Evolutionary conservation across 2,329 filamentous ascomycete species (phyloP), one percentile per base, ranked within the genome.

Genomic region (Sporothrix curviconia): DNA sequence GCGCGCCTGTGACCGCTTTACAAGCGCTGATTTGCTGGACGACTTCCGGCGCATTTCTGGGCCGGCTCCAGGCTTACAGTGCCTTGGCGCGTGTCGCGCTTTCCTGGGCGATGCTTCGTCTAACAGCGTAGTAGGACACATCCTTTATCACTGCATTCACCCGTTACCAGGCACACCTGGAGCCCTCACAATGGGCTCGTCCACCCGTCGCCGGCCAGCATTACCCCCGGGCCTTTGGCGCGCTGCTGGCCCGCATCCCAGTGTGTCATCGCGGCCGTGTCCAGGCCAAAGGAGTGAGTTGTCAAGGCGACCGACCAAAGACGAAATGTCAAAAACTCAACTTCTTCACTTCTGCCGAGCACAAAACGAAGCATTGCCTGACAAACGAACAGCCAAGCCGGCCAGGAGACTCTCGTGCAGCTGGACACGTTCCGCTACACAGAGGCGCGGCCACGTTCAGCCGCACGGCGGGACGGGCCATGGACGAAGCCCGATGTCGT

Each of bases 391-490:
- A 79, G 76, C 68, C 61, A 82, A 81, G 62, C 59, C 69, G 3
- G 76, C 32, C 76, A 80, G 60, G 74, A 73, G 65, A 74, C 77
- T 1, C 74, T 89, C 6, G 65, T 72, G 28, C 75, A 82, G 50
- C 76, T 90, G 19, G 86, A 89, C 60, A 62, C 73, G 1, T 82
- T 80, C 64, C 80, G 86, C 57, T 85, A 86, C 64, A n/a, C n/a
- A n/a, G 68, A 70, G 8, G 74, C 76, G 22, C 81, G 85, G 2
- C 69, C 1, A 61, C 64, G 1, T 82, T 87, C 60, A 63, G 69
- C 7, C 63, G 67, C 5, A 63, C 65, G 19, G 61, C 68, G 9
- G 65, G 66, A 15, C 68, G 68, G 4, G 61, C 68, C 11, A 80
- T 89, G 72, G 71, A 67, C 2, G 78, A 83, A 47, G 73, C 77